Base-by-base conservation (phyloP, 2,329 filamentous ascomycete species). In the Aspergillus neoniger region DNA sequence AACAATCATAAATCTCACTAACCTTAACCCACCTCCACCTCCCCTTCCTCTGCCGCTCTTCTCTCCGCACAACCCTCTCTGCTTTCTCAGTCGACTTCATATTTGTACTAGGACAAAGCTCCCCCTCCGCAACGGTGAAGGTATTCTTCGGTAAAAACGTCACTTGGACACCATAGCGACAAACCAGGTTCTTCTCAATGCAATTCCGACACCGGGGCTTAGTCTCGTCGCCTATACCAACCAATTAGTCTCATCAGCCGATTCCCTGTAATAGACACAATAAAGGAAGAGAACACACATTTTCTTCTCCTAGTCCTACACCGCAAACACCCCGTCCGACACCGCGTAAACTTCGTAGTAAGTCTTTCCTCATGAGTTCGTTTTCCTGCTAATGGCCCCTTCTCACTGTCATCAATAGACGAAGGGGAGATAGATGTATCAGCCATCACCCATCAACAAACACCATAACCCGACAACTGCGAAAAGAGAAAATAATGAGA, bases 161-260 rank as follows among this genome's bases (percentile, higher is more conserved):
- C 43, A 83, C 71, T 17, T 77, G 73, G 3, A 79, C 75, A 10
- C 80, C 80, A 65, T 84, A 84, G 38, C 77, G 76, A 67, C 82
- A 85, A 44, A 80, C 75, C 30, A 82, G 78, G 8, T 77, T 76
- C 36, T 81, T 79, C 1, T 76, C 73, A 15, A 77, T 67, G 60
- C 83, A 85, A 63, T 82, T 80, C 47, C 76, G 77, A 47, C 83
- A 85, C 2, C 69, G 69, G 4, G 82, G 83, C 63, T 82, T 84
- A 14, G 71, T 71, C 69, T 84, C 82, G 60, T 84, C 82, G 61
- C 83, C 81, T 84, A 58, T 19, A 32, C 4, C n/a, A 9, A 32
- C 4, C n/a, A 9, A 12, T 8, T 5, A 21, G 15, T n/a, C 21
- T 36, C 3, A n/a, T 32, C 28, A 8, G 9, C 28, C 23, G 17